These are phyloP conservation scores for Apiospora hydei DNA, from an alignment of 2,329 filamentous ascomycete genomes.

Conservation along the genomic window DNA sequence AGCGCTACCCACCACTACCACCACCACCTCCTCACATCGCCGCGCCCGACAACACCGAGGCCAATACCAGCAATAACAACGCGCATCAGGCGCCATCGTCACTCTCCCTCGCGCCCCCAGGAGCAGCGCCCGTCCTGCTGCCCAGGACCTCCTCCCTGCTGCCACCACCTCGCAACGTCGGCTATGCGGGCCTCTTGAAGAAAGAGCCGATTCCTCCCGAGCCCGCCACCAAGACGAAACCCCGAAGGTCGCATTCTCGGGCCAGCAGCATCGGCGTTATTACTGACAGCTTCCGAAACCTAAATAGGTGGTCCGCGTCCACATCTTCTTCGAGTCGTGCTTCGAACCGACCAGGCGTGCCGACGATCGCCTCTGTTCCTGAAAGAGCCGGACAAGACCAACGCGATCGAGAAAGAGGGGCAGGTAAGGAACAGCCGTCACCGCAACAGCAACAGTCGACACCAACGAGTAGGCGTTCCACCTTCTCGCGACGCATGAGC, in stretches of 20 bases:
- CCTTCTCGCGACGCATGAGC: constrained; percentile 52
- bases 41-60: constrained; percentile 8
- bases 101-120: constrained; percentile 29
- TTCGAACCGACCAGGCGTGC: constrained; percentile 38
- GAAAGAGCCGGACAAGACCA: constrained; percentile 26
- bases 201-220: constrained; percentile 27
- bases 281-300: constrained; percentile 55
- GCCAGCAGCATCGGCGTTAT: constrained; percentile 38
- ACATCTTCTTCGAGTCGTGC: constrained; percentile 56
- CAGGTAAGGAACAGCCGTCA: constrained; percentile 24
- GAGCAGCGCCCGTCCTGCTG: constrained; percentile 22
- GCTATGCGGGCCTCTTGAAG: constrained; percentile 29
- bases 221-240: constrained; percentile 27
- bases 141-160: constrained; percentile 37
- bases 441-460: constrained; percentile 31
- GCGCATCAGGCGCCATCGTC: constrained; percentile 29
- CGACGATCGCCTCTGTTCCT: not conserved
- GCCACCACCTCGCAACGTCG: constrained; percentile 36
- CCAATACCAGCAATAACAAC: constrained; percentile 24
- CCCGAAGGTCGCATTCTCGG: constrained; percentile 34
- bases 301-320: constrained; percentile 62
- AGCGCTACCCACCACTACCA: constrained; percentile 18
- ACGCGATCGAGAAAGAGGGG: constrained; percentile 18
- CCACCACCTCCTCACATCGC: constrained; percentile 13
- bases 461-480: constrained; percentile 41